A percentile compares a stretch with the other conserved stretches of the same genome.
Conservation (phyloP, 495 filamentous ascomycete species). For the Penicillium pancosmium region DNA sequence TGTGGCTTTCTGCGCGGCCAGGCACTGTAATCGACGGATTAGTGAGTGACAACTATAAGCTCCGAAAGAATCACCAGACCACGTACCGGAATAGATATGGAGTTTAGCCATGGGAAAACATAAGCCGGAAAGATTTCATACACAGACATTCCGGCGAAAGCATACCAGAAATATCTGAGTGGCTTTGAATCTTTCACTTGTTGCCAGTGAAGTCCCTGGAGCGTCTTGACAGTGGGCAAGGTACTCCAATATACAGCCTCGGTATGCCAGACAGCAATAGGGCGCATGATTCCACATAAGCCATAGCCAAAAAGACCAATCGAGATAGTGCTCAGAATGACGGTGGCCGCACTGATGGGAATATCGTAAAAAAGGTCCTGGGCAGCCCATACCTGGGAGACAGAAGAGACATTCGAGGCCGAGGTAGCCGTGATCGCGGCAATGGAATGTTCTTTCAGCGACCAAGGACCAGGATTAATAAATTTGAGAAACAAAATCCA, state of each 20-base stretch:
- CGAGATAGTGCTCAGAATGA: slow-evolving; percentile 36
- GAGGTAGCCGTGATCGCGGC: slow-evolving; percentile 34
- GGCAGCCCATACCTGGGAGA: slow-evolving; percentile 28
- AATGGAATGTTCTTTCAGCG: slow-evolving; percentile 38
- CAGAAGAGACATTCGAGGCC: slow-evolving; percentile 26
- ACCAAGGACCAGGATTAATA: slow-evolving; percentile 35
- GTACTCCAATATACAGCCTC: slow-evolving; percentile 49
- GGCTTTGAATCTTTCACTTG: slow-evolving; percentile 32
- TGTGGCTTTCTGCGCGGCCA: slow-evolving; percentile 42
- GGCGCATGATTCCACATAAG: slow-evolving; percentile 54
- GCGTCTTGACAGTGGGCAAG: slow-evolving; percentile 32
- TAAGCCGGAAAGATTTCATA: slow-evolving; percentile 62
- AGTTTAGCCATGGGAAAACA: slow-evolving; percentile 55
- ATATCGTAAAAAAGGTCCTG: slow-evolving; percentile 39
- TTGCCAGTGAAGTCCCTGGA: slow-evolving; percentile 40
- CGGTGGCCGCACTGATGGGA: slow-evolving; percentile 24
- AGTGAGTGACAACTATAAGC: not conserved
- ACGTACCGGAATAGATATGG: slow-evolving; percentile 53
- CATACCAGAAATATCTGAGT: slow-evolving; percentile 36
- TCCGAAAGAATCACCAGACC: not conserved
- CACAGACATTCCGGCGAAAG: slow-evolving; percentile 33
- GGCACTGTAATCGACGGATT: slow-evolving; percentile 32
- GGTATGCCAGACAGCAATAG: slow-evolving; percentile 54
- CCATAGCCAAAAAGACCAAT: slow-evolving; percentile 56
- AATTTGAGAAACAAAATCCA: slow-evolving; percentile 27